Base-by-base conservation (phyloP, 2,329 filamentous ascomycete genomes). In the Aureobasidium sp. region DNA sequence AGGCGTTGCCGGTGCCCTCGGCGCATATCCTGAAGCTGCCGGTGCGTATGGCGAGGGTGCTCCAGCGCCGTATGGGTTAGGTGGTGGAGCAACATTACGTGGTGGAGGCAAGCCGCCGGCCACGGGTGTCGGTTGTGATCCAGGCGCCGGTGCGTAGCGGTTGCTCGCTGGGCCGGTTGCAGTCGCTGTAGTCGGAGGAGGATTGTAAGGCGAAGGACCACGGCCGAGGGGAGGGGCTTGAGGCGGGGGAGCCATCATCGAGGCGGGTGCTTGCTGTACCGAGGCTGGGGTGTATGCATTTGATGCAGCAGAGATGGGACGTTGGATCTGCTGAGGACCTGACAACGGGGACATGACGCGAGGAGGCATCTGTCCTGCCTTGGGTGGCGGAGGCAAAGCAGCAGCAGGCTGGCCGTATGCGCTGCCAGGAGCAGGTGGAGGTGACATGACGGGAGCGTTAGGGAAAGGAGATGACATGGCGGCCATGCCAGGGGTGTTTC, bases 171-270 rank as follows among this genome's bases (percentile, higher is more conserved):
- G 86, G 5, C 84, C 79, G 20, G 80, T 82, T 34, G 71, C 72
- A 1, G 65, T 69, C 11, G 58, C 41, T 9, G 86, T 78, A 8
- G 90, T 78, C 7, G 90, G 89, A 60, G 92, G 89, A 41, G 88
- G 84, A 69, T 92, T 91, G 75, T 96, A 97, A 6, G 92, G 92
- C 29, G 92, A 96, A 5, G 88, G 82, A 31, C 88, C 91, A 66
- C 91, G 86, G 25, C 86, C 83, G 57, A 90, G 82, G 22, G 84
- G 82, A 45, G 86, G 80, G 48, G 83, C 83, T 58, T 68, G 73
- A 67, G 70, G 74, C 37, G 78, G 74, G 5, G 75, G 79, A 25
- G 53, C 39, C 65, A 76, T 76, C 71, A 71, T 78, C 63, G 75
- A 71, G 73, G 42, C 42, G 4, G 45, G n/a, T 3, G 72, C 63